phyloP scores from a whole-genome alignment of 2,329 filamentous ascomycete genomes.

The Knoxdaviesia proteae region DNA sequence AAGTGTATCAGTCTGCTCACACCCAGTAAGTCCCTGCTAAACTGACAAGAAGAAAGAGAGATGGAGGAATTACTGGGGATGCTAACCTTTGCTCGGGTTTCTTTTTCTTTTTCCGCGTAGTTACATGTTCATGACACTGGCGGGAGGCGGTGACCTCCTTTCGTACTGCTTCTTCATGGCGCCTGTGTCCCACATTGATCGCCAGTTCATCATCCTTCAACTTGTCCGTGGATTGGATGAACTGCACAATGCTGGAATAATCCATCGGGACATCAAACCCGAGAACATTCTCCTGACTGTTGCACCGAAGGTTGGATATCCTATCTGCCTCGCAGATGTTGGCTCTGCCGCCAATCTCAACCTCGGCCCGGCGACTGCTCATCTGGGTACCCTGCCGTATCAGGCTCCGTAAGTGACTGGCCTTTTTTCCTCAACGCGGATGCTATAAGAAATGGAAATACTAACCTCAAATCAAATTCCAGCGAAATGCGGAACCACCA shows the following conservation, averaged over 20 bases:
- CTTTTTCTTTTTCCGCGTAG: constrained; percentile 23
- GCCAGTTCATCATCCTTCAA: constrained; percentile 24
- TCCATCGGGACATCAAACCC: constrained; percentile 32
- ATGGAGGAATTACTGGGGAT: too few relatives aligned
- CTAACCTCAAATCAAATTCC: background rate
- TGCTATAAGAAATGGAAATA: background rate
- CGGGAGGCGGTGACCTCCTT: constrained; percentile 30
- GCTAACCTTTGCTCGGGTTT: too few relatives aligned
- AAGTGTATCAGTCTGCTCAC: too few relatives aligned
- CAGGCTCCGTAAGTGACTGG: constrained; percentile 24
- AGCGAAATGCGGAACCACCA: constrained; percentile 18
- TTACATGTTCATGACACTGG: constrained; percentile 36
- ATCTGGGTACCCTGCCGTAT: constrained; percentile 24
- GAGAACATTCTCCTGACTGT: constrained; percentile 30
- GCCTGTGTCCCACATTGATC: constrained; percentile 18
- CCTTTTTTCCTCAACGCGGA: background rate
- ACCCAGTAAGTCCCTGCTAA: too few relatives aligned
- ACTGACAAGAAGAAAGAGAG: too few relatives aligned
- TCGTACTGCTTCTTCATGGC: constrained; percentile 17
- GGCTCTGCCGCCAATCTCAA: constrained; percentile 23
- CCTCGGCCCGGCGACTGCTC: constrained; percentile 20
- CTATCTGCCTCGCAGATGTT: constrained; percentile 31
- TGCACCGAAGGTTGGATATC: constrained; percentile 20
- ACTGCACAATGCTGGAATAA: constrained; percentile 26
- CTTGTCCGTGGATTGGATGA: constrained; percentile 23